phyloP scores from a whole-genome alignment of 1,139 yeast genomes.

The Kodamaea anthophila region DNA sequence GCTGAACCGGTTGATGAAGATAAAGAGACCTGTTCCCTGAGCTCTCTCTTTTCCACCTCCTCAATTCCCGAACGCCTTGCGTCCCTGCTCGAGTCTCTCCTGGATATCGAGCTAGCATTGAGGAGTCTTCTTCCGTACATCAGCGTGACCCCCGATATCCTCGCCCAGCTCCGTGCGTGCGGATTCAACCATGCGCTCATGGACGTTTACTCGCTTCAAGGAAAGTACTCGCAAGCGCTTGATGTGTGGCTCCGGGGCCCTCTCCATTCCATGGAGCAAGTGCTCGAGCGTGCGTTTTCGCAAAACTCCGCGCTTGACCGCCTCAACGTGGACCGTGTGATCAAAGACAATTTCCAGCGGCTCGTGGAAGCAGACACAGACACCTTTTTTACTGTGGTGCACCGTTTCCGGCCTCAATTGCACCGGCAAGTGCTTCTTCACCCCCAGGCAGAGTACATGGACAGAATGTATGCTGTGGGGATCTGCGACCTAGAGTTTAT shows the following conservation, averaged over 20 bases:
- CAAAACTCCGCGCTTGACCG: conserved; percentile 28
- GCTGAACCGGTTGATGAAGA: too few species aligned
- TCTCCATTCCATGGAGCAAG: conserved; percentile 10
- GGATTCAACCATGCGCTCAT: conserved; percentile 55
- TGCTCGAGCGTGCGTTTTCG: conserved; percentile 37
- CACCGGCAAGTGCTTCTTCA: conserved; percentile 29
- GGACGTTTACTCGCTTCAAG: conserved; percentile 48
- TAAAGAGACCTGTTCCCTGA: not conserved
- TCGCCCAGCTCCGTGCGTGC: conserved; percentile 48
- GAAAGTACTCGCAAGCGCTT: conserved; percentile 44
- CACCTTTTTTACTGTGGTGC: conserved; percentile 32
- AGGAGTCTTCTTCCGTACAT: conserved; percentile 60
- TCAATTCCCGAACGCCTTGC: not conserved
- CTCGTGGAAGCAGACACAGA: conserved; percentile 30
- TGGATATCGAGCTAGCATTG: conserved; percentile 69
- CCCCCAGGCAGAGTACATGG: conserved; percentile 24
- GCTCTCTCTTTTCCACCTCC: not conserved
- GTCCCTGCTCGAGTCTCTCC: conserved; percentile 21
- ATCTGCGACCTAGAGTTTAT: conserved; percentile 13
- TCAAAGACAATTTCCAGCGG: conserved; percentile 31
- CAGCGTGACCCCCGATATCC: conserved; percentile 42
- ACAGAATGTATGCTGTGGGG: conserved; percentile 12
- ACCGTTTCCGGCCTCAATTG: conserved; percentile 30
- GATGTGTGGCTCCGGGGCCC: conserved; percentile 27
- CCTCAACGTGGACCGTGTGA: conserved; percentile 25